Evolutionary conservation across 1,139 yeast species (phyloP), one percentile per base, ranked within the genome.

Genomic region (Saccharomyces hybrid): DNA sequence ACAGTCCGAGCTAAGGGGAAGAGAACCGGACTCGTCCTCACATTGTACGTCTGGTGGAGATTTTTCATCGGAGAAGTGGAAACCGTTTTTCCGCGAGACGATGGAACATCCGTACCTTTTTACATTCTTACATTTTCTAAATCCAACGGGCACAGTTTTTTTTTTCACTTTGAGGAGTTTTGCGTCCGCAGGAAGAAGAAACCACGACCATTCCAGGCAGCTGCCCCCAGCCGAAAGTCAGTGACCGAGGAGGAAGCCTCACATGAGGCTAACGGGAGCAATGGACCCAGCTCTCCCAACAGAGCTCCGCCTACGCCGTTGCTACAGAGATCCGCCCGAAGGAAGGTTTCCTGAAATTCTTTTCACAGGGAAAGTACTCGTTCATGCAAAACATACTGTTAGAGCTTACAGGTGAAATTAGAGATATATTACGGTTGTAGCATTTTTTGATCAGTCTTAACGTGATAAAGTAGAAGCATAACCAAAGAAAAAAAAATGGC

Each of bases 401-500:
- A 31, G 34, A 31, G 34, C 34, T 31, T 11, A 31, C 4, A 31
- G 34, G 34, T 31, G 34, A 31, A 31, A 31, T 31, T 31, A 31
- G 14, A 31, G 34, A 31, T 31, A 31, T 31, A 11, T 31, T 31
- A 31, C 34, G 34, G 5, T 31, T 31, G 34, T 31, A 31, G 34
- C 34, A 31, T 31, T 31, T 31, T 11, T 31, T 31, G 34, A 31
- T 31, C 34, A 31, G 34, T 31, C 34, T 31, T 31, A 31, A 31
- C 34, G 34, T 31, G 34, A 31, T 31, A 31, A 59, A 62, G 53
- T 64, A 62, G 58, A 62, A 60, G 55, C 67, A 69, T 48, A 72
- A 69, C 59, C 69, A 71, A 65, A 53, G 26, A 24, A 59, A 64
- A 24, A 24, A 79, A 80, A 78, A 86, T 86, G 93, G 93, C 96